A percentile compares a stretch with the other conserved stretches of the same genome.
These are phyloP conservation scores for Mycena crocata DNA, from an alignment of 768 basidiomycete species.

Conservation along the genomic window DNA sequence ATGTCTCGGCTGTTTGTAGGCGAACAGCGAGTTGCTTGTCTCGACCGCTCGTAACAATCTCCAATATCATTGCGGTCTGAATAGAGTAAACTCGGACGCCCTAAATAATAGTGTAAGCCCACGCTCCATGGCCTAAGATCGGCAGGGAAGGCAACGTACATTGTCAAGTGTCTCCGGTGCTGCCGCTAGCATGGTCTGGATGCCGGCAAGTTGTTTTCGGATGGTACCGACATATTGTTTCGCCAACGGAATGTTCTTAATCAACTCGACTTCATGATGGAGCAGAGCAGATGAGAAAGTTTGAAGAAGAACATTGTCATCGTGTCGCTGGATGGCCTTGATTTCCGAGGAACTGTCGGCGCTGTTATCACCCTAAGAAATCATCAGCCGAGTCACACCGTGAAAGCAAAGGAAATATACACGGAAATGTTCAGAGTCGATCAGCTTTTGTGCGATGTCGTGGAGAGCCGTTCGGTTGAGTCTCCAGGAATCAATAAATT, in stretches of 20 bases:
- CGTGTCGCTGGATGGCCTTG: constrained; percentile 10
- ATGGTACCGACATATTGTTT: neutral
- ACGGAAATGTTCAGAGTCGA: constrained; percentile 11
- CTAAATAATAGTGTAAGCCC: neutral
- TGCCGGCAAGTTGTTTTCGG: neutral
- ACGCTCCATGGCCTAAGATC: neutral
- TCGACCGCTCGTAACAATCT: constrained; percentile 5
- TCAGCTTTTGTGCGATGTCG: neutral
- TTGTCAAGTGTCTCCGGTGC: neutral
- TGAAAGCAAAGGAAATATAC: no score
- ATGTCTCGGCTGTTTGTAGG: neutral
- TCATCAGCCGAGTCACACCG: no score
- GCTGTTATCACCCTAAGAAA: no score
- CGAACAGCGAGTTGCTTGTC: neutral
- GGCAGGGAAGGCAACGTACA: neutral
- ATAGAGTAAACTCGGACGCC: constrained; percentile 3
- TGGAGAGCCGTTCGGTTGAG: neutral
- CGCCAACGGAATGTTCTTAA: neutral
- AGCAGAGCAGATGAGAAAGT: neutral
- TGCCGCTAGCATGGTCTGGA: neutral
- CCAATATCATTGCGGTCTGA: neutral
- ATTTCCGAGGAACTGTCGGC: neutral
- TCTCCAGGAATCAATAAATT: neutral
- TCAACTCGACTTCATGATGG: neutral
- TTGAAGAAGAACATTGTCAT: neutral